Evolutionary conservation across 768 basidiomycete genomes (phyloP).

Genomic region (Russula vinacea): DNA sequence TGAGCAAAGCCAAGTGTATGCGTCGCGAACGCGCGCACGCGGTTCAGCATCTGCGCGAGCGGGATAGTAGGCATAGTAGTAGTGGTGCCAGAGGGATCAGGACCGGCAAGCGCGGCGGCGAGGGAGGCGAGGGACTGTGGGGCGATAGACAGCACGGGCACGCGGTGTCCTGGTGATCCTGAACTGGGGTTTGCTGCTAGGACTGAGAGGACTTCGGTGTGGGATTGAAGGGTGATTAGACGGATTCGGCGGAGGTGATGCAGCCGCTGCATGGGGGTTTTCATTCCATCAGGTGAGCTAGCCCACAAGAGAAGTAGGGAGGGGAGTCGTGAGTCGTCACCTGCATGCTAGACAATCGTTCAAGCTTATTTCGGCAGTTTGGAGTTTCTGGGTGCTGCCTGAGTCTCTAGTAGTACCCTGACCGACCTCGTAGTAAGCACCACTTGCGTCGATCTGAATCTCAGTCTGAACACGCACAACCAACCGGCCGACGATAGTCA

Average conservation of each 20-base stretch:
- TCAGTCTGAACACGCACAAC: slow-evolving; percentile 60
- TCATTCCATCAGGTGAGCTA: not conserved
- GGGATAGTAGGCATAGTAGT: slow-evolving; percentile 33
- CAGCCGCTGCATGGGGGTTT: slow-evolving; percentile 63
- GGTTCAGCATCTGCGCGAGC: slow-evolving; percentile 59
- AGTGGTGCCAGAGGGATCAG: slow-evolving; percentile 41
- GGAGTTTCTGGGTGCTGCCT: slow-evolving; percentile 55
- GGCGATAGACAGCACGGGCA: slow-evolving; percentile 81
- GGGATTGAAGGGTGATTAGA: slow-evolving; percentile 95
- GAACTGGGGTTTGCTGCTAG: slow-evolving; percentile 53
- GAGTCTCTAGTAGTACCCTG: slow-evolving; percentile 26
- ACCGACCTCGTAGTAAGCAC: slow-evolving; percentile 83
- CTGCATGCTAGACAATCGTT: slow-evolving; percentile 99
- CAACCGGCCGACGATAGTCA: slow-evolving; percentile 34
- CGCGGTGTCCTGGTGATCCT: slow-evolving; percentile 43
- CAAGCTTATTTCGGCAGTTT: slow-evolving; percentile 92
- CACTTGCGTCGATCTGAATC: slow-evolving; percentile 81
- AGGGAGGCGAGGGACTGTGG: slow-evolving; percentile 85
- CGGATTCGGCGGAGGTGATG: slow-evolving; percentile 97
- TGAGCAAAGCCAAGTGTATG: slow-evolving; percentile 69
- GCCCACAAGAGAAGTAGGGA: not conserved
- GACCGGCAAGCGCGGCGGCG: slow-evolving; percentile 54
- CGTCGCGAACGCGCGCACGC: slow-evolving; percentile 67
- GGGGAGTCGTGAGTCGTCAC: slow-evolving; percentile 39
- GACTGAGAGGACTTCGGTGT: slow-evolving; percentile 84